phyloP scores from a whole-genome alignment of 1,139 yeast species.

The Candida glucosophila region DNA sequence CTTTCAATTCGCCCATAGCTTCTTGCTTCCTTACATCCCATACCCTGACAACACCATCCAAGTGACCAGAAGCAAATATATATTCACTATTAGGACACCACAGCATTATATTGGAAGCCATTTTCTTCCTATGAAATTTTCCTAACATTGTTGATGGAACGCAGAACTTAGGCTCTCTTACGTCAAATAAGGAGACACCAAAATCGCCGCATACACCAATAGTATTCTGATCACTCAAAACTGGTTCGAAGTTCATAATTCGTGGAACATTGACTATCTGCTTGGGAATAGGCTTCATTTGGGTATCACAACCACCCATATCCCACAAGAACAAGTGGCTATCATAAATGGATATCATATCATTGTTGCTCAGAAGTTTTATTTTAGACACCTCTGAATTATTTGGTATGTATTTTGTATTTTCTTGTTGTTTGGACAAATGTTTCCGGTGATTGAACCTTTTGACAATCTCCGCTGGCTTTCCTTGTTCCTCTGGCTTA shows the following conservation, averaged over 20 bases:
- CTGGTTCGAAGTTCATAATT: constrained; percentile 42
- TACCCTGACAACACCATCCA: constrained; percentile 49
- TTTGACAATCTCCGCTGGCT: constrained; percentile 63
- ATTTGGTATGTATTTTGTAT: constrained; percentile 7
- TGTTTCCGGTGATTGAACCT: constrained; percentile 69
- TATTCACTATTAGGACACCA: constrained; percentile 61
- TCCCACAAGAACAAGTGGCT: constrained; percentile 71
- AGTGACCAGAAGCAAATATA: constrained; percentile 59
- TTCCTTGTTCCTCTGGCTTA: constrained; percentile 21
- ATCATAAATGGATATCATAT: constrained; percentile 48
- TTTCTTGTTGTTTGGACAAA: constrained; percentile 18
- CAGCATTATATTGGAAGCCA: constrained; percentile 34
- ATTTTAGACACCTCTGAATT: constrained; percentile 14
- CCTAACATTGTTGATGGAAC: constrained; percentile 19
- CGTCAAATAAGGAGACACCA: constrained; percentile 65
- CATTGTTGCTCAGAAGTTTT: constrained; percentile 7
- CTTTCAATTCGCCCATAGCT: constrained; percentile 44
- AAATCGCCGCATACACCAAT: constrained; percentile 59
- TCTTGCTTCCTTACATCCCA: constrained; percentile 70
- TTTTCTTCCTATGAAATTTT: constrained; percentile 10
- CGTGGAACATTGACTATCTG: constrained; percentile 48
- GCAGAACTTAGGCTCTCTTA: constrained; percentile 37
- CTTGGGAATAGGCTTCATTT: constrained; percentile 34
- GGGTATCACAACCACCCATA: constrained; percentile 42
- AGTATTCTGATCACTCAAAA: constrained; percentile 23